Percentiles rank a stretch among this genome's conserved stretches.
phyloP scores from a whole-genome alignment of 345 rosid species.

The Cardiospermum halicacabum region DNA sequence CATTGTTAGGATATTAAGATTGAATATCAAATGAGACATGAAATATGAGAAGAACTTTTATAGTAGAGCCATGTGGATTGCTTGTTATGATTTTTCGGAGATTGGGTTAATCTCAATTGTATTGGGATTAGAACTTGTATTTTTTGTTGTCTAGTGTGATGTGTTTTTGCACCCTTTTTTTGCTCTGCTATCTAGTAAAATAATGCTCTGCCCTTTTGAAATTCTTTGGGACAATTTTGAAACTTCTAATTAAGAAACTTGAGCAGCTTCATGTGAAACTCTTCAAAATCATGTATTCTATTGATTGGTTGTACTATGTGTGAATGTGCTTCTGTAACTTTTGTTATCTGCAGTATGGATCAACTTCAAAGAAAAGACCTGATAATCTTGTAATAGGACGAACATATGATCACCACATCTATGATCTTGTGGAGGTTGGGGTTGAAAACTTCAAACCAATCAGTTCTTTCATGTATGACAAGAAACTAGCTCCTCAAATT shows the following conservation, averaged over 20 bases:
- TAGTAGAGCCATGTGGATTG: background rate
- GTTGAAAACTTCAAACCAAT: slow-evolving; percentile 77
- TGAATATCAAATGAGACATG: background rate
- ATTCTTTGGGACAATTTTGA: too few species aligned
- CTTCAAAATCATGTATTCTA: too few species aligned
- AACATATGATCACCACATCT: slow-evolving; percentile 76
- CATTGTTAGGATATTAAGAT: background rate
- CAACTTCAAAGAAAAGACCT: slow-evolving; percentile 89
- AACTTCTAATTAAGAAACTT: too few species aligned
- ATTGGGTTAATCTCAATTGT: too few species aligned
- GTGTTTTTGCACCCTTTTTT: too few species aligned
- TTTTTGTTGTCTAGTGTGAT: too few species aligned
- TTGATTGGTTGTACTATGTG: too few species aligned
- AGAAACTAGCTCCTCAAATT: slow-evolving; percentile 62
- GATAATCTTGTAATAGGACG: slow-evolving; percentile 83
- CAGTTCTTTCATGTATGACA: slow-evolving; percentile 60
- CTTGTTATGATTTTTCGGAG: background rate
- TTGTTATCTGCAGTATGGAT: slow-evolving; percentile 66
- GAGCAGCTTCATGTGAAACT: too few species aligned
- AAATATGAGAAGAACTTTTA: background rate
- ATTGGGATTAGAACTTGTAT: too few species aligned
- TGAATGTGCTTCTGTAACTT: background rate
- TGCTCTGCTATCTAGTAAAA: too few species aligned
- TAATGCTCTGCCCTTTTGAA: too few species aligned
- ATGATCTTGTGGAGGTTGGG: slow-evolving; percentile 91